Percentiles rank a stretch among this genome's conserved stretches.
phyloP scores from a whole-genome alignment of 164 flowering plant species.

The Nelumbo lutea region DNA sequence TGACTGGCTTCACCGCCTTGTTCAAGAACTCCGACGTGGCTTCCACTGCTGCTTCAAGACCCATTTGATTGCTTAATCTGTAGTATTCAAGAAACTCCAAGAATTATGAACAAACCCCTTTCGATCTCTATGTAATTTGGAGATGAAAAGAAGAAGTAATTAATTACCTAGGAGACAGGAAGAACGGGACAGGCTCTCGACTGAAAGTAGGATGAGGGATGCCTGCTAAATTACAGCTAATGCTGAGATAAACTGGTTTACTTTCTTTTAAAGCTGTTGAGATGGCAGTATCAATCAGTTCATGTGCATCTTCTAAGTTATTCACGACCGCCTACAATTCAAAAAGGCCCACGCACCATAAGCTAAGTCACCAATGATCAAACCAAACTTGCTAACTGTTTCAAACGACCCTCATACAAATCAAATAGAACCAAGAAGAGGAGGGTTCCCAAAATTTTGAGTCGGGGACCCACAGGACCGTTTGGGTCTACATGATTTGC shows the following conservation, averaged over 20 bases:
- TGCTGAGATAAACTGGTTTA: constrained; percentile 85
- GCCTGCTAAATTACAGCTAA: constrained; percentile 73
- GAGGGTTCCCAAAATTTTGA: too few relatives aligned
- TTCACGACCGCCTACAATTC: constrained; percentile 66
- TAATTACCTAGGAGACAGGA: constrained; percentile 52
- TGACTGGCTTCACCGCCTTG: constrained; percentile 87
- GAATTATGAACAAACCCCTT: background rate
- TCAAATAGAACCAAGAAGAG: too few relatives aligned
- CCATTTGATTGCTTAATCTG: constrained; percentile 66
- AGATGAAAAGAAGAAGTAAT: background rate
- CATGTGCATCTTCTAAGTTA: constrained; percentile 86
- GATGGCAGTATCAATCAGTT: constrained; percentile 74
- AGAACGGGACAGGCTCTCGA: constrained; percentile 74
- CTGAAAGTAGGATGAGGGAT: constrained; percentile 81
- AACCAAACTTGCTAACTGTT: too few relatives aligned
- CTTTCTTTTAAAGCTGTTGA: constrained; percentile 80
- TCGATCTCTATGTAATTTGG: too few relatives aligned
- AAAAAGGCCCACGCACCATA: background rate
- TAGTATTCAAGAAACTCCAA: background rate
- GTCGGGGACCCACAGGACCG: too few relatives aligned
- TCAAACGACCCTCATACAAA: too few relatives aligned
- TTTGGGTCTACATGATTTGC: too few relatives aligned
- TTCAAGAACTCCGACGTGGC: constrained; percentile 70
- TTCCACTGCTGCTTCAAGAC: constrained; percentile 78
- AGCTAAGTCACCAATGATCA: too few relatives aligned